phyloP scores from a whole-genome alignment of 805 yeast species.

The Metschnikowia proteae region DNA sequence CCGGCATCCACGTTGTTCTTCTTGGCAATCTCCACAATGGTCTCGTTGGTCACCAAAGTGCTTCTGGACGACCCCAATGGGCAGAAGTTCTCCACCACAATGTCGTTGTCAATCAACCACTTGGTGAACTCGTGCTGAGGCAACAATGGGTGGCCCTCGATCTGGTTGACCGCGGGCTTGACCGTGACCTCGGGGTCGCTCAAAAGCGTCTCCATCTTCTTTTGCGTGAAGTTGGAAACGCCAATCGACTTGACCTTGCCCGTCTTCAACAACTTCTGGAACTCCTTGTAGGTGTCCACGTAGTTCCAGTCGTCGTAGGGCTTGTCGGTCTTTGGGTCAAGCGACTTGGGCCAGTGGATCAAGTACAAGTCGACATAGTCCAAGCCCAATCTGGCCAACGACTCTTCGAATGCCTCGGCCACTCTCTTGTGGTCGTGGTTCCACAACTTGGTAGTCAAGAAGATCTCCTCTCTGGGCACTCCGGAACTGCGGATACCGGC shows the following conservation, averaged over 20 bases:
- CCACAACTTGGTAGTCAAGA: conserved; percentile 19
- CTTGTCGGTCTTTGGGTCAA: conserved; percentile 11
- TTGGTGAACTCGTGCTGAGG: conserved; percentile 16
- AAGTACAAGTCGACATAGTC: conserved; percentile 19
- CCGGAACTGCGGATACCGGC: conserved; percentile 44
- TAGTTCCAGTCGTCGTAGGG: conserved; percentile 17
- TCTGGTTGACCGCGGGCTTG: conserved; percentile 20
- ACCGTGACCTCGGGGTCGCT: conserved; percentile 18
- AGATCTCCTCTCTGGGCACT: conserved; percentile 16
- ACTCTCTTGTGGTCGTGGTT: conserved; percentile 13
- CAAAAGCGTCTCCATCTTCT: conserved; percentile 14
- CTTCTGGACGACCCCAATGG: conserved; percentile 17
- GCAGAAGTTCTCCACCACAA: conserved; percentile 18
- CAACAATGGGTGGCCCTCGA: conserved; percentile 20
- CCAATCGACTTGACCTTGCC: conserved; percentile 19
- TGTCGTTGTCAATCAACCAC: conserved; percentile 13
- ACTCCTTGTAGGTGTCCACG: conserved; percentile 32
- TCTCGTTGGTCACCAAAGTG: conserved; percentile 15
- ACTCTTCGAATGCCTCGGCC: conserved; percentile 14
- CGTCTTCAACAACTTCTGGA: conserved; percentile 28
- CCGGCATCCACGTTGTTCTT: conserved; percentile 17
- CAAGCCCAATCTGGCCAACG: conserved; percentile 15
- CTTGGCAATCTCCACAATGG: conserved; percentile 14
- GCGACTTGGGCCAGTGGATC: conserved; percentile 19
- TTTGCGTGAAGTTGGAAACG: conserved; percentile 17